Conservation (phyloP, 768 basidiomycete species). For the Psilocybe tampanensis region DNA sequence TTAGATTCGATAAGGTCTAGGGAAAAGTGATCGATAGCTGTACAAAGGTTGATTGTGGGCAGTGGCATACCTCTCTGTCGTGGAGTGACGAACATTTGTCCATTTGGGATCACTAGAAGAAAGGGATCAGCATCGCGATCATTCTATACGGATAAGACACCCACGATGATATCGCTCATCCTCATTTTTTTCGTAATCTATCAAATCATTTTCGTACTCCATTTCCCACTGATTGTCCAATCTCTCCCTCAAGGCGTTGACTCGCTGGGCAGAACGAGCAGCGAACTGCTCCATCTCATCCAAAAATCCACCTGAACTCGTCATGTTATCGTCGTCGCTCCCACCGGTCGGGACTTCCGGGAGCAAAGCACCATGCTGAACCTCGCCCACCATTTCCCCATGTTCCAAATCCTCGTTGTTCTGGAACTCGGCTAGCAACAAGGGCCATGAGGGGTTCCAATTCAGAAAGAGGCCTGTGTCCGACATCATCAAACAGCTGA, state of each 20-base stretch:
- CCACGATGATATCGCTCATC: conserved; percentile 15
- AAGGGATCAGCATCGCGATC: not conserved
- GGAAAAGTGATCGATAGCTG: not conserved
- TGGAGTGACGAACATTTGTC: conserved; percentile 17
- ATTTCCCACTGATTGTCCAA: conserved; percentile 9
- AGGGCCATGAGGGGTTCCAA: conserved; percentile 29
- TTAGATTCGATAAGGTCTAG: conserved; percentile 11
- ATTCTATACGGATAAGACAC: not conserved
- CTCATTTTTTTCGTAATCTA: conserved; percentile 11
- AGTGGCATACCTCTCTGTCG: conserved; percentile 1
- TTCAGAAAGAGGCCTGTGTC: conserved; percentile 54
- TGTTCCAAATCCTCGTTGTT: not conserved
- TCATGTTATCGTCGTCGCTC: not conserved
- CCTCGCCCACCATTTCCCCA: not conserved
- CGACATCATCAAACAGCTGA: conserved; percentile 60
- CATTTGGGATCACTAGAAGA: conserved; percentile 14
- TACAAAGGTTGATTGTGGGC: not conserved
- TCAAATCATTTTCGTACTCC: conserved; percentile 14
- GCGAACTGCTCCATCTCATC: not conserved
- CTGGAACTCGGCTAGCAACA: not conserved
- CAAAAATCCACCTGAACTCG: not conserved
- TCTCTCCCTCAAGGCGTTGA: no score
- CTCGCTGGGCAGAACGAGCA: no score
- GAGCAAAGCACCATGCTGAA: not conserved
- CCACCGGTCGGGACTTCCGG: not conserved